Percentiles rank a stretch among this genome's conserved stretches.
Evolutionary conservation across 768 basidiomycete genomes (phyloP).

Genomic region (Coprinopsis strossmayeri): DNA sequence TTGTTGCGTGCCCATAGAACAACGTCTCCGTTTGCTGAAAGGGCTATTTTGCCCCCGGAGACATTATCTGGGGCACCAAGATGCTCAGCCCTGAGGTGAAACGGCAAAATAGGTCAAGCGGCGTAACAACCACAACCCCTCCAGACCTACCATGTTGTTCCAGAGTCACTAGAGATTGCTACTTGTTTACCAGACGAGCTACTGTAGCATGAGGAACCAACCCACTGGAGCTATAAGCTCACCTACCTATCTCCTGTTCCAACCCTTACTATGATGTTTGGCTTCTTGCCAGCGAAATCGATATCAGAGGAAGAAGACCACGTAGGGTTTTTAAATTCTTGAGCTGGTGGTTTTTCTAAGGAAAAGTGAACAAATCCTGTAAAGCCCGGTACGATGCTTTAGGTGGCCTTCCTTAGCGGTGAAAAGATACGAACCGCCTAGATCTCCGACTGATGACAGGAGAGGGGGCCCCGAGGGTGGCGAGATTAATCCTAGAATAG

Average conservation of each 20-base stretch:
- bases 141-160: conserved; percentile 39
- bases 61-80: conserved; percentile 48
- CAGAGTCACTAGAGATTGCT: conserved; percentile 49
- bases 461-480: conserved; percentile 54
- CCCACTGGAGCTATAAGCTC: neutral
- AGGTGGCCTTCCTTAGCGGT: neutral
- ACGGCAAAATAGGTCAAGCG: neutral
- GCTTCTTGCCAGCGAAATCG: conserved; percentile 48
- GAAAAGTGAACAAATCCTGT: conserved; percentile 43
- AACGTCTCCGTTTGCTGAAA: conserved; percentile 49
- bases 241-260: conserved; percentile 43
- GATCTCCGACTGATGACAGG: conserved; percentile 50
- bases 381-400: neutral
- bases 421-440: conserved; percentile 33
- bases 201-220: neutral
- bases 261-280: conserved; percentile 44
- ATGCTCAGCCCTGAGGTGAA: conserved; percentile 34
- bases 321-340: conserved; percentile 36
- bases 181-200: conserved; percentile 46
- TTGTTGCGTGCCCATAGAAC: conserved; percentile 54
- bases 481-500: conserved; percentile 51
- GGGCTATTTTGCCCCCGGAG: conserved; percentile 34
- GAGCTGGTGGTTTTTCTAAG: conserved; percentile 33
- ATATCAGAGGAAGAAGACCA: conserved; percentile 43
- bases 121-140: neutral